These are phyloP conservation scores for Calonectria pteridis DNA, from an alignment of 2,329 filamentous ascomycete genomes.

Conservation along the genomic window DNA sequence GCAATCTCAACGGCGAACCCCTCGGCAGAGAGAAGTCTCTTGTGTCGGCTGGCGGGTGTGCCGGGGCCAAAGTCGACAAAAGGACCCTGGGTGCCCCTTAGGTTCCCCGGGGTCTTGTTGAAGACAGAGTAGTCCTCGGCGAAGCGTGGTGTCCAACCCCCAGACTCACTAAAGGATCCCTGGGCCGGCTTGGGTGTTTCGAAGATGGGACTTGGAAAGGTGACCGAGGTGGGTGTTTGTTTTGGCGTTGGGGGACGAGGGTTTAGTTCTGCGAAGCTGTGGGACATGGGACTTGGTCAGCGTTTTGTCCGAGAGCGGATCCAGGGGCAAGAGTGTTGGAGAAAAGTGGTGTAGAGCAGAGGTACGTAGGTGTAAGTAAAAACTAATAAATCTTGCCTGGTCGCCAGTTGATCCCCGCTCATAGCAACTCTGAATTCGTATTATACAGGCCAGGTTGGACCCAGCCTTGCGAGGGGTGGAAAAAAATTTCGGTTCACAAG, in stretches of 20 bases:
- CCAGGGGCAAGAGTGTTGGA: constrained; percentile 27
- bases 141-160: constrained; percentile 71
- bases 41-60: constrained; percentile 56
- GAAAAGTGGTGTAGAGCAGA: constrained; percentile 8
- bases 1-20: constrained; percentile 64
- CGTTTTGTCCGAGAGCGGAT: constrained; percentile 35
- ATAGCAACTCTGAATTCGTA: constrained; percentile 63
- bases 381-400: constrained; percentile 59
- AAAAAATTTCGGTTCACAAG: constrained; percentile 21
- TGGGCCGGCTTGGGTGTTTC: constrained; percentile 66
- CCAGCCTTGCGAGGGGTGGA: constrained; percentile 25
- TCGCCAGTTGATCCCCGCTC: constrained; percentile 70
- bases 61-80: constrained; percentile 61
- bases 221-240: constrained; percentile 67
- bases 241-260: constrained; percentile 70
- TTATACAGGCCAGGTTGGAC: constrained; percentile 41
- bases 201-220: constrained; percentile 67
- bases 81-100: constrained; percentile 59
- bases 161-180: constrained; percentile 61
- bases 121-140: constrained; percentile 76
- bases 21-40: constrained; percentile 64
- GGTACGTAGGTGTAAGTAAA: constrained; percentile 9
- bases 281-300: constrained; percentile 51
- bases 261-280: constrained; percentile 74
- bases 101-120: constrained; percentile 72